These are phyloP conservation scores for Ogataea henricii DNA, from an alignment of 805 yeast genomes.

Conservation along the genomic window DNA sequence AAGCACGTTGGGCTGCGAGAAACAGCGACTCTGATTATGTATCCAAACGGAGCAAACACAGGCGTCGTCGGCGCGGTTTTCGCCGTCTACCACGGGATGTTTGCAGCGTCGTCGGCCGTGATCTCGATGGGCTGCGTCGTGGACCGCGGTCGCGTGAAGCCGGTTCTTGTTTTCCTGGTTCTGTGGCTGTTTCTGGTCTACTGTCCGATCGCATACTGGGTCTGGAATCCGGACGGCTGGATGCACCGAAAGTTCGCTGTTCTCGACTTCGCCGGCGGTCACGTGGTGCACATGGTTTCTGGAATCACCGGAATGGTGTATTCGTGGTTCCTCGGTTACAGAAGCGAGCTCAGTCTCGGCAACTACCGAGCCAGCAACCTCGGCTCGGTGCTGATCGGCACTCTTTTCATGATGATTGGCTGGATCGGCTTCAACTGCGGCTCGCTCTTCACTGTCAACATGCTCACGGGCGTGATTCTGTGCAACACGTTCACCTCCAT, in stretches of 20 bases:
- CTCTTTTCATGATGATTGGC: slow-evolving; percentile 78
- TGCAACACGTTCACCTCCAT: slow-evolving; percentile 83
- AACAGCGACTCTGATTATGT: slow-evolving; percentile 33
- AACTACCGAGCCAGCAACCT: slow-evolving; percentile 88
- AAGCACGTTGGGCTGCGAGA: slow-evolving; percentile 72
- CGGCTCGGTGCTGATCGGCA: slow-evolving; percentile 81
- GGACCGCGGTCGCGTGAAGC: slow-evolving; percentile 83
- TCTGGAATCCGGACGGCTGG: slow-evolving; percentile 91
- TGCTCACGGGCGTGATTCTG: slow-evolving; percentile 77
- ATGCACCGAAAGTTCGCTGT: slow-evolving; percentile 74
- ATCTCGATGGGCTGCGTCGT: slow-evolving; percentile 86
- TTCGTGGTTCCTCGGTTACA: slow-evolving; percentile 69
- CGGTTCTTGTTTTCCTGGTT: slow-evolving; percentile 74
- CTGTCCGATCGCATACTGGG: slow-evolving; percentile 88
- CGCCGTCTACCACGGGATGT: slow-evolving; percentile 80
- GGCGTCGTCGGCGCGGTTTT: slow-evolving; percentile 63
- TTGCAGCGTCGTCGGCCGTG: slow-evolving; percentile 78
- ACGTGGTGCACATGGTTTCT: slow-evolving; percentile 84
- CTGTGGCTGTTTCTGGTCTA: slow-evolving; percentile 87
- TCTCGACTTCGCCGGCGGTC: slow-evolving; percentile 93
- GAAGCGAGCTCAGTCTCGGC: slow-evolving; percentile 63
- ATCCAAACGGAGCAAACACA: slow-evolving; percentile 15
- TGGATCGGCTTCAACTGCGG: slow-evolving; percentile 94
- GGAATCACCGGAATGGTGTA: slow-evolving; percentile 88
- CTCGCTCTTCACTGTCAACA: slow-evolving; percentile 72